Conservation (phyloP, 2,329 filamentous ascomycete species). For the Pseudogymnoascus sp. region DNA sequence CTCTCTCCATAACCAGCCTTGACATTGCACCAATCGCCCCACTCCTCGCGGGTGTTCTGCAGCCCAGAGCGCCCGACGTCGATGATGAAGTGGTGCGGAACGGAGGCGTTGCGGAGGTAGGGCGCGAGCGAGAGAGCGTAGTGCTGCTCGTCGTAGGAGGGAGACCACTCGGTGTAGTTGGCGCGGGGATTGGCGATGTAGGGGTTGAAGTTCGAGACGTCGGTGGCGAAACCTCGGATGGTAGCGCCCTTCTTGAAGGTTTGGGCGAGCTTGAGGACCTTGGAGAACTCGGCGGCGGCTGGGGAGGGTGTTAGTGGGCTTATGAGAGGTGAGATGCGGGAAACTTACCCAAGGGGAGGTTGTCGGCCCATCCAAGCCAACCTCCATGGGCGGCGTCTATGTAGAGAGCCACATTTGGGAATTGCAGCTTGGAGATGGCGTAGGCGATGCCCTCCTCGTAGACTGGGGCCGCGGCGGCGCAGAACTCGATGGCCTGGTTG, state of each 20-base stretch:
- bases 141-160: slow-evolving; percentile 35
- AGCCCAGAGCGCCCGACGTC: slow-evolving; percentile 36
- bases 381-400: slow-evolving; percentile 37
- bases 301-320: not conserved
- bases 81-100: slow-evolving; percentile 38
- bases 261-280: slow-evolving; percentile 31
- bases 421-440: slow-evolving; percentile 33
- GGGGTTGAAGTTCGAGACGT: slow-evolving; percentile 38
- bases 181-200: slow-evolving; percentile 33
- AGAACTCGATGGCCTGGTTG: slow-evolving; percentile 31
- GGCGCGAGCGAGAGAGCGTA: slow-evolving; percentile 34
- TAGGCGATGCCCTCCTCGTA: slow-evolving; percentile 37
- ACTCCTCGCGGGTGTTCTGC: slow-evolving; percentile 31
- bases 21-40: slow-evolving; percentile 40
- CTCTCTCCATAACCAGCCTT: slow-evolving; percentile 33
- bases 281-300: slow-evolving; percentile 34
- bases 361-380: slow-evolving; percentile 36
- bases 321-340: too few species aligned
- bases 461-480: slow-evolving; percentile 30
- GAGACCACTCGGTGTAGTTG: slow-evolving; percentile 34
- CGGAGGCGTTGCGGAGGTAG: slow-evolving; percentile 29
- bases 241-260: slow-evolving; percentile 14
- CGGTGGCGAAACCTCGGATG: slow-evolving; percentile 36
- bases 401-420: slow-evolving; percentile 32
- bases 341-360: slow-evolving; percentile 31